Evolutionary conservation across 1,284 basidiomycete species (phyloP), one percentile per base, ranked within the genome.

Genomic region (Gomphus sp.): DNA sequence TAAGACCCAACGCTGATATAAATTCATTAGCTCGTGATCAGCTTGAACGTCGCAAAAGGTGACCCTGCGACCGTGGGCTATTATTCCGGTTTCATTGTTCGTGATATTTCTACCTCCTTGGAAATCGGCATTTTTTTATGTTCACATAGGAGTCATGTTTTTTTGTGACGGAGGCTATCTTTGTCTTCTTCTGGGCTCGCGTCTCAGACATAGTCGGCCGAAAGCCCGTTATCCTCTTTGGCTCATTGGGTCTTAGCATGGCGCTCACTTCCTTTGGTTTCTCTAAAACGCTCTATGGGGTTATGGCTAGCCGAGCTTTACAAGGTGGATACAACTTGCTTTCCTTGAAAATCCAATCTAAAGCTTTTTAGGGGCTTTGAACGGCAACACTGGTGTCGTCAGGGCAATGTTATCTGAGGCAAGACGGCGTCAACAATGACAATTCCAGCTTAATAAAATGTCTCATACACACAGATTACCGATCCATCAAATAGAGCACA

Each of bases 21-120:
- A n/a, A 6, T 55, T 43, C 14, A 45, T 11, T 16, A 59, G 58
- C 58, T 59, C 36, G 58, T 59, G 0, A 37, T 44, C 22, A 54
- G 45, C 25, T 41, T 59, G 5, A 37, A 55, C 25, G 33, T 59
- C 28, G 58, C 54, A 4, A 53, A 59, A 55, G 58, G 52, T 36
- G 52, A 59, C 52, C 44, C 58, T 4, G 63, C 70, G 34, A 64
- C 66, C 44, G 68, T 68, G 0, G 71, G 70, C 7, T 72, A 71
- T 60, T 72, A 72, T 60, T 68, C 68, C 56, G 71, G 71, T 0
- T 62, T 71, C n/a, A 65, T 69, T 53, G 67, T 68, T 18, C 9
- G 51, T 25, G 12, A 49, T 8, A 52, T 58, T 11, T 37, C 1
- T 12, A 41, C 18, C 55, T 16, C 52, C 18, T n/a, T 37, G 8